Conservation (phyloP, 164 flowering plant species). For the Umbellularia californica region DNA sequence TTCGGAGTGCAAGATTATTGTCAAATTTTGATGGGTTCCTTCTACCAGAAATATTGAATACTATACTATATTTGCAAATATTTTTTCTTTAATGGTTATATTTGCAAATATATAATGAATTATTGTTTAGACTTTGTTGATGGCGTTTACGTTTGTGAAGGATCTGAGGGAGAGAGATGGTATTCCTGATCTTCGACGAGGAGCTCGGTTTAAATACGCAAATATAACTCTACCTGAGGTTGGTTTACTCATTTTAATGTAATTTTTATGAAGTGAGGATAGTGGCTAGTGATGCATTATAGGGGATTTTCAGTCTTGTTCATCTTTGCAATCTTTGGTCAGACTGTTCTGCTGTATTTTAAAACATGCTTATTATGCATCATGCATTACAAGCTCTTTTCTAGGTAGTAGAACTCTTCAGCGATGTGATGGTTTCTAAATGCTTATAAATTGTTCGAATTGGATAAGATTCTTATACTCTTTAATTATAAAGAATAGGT, state of each 20-base stretch:
- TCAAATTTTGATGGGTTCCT: background rate
- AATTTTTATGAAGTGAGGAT: too few species aligned
- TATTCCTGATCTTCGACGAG: slow-evolving; percentile 85
- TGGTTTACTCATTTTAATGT: slow-evolving; percentile 14
- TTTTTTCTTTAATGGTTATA: too few species aligned
- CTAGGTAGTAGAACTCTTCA: too few species aligned
- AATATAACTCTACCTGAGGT: slow-evolving; percentile 78
- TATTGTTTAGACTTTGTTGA: slow-evolving; percentile 2
- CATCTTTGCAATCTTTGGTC: background rate
- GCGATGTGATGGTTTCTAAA: too few species aligned
- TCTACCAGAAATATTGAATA: background rate
- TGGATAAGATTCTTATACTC: background rate
- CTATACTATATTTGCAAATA: background rate
- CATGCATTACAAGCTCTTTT: background rate
- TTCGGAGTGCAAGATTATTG: background rate
- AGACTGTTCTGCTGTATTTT: background rate
- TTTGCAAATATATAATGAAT: background rate
- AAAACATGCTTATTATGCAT: background rate
- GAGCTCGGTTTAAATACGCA: slow-evolving; percentile 84
- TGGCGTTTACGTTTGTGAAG: slow-evolving; percentile 36
- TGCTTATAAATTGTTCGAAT: background rate
- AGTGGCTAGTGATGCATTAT: too few species aligned
- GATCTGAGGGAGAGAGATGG: slow-evolving; percentile 81
- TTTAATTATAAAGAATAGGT: background rate
- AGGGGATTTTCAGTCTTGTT: background rate